A percentile compares a stretch with the other conserved stretches of the same genome.
These are phyloP conservation scores for Rubia tinctorum DNA, from an alignment of 305 asterid species.

Conservation along the genomic window DNA sequence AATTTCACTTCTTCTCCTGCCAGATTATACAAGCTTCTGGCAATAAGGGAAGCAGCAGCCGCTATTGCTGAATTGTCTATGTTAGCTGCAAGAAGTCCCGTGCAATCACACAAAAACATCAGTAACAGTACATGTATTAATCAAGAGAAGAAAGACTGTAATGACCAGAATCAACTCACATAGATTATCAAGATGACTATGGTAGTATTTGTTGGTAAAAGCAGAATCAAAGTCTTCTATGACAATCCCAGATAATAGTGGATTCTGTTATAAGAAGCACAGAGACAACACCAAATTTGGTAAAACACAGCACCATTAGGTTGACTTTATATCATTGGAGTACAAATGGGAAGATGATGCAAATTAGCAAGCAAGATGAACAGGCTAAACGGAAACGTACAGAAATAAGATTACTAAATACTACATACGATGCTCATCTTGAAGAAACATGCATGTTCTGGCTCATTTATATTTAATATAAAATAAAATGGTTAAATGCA, in stretches of 20 bases:
- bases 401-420: neutral
- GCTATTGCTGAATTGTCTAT: constrained; percentile 73
- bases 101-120: constrained; percentile 19
- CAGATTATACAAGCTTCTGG: constrained; percentile 78
- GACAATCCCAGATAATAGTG: constrained; percentile 75
- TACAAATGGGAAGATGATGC: neutral
- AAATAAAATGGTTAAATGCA: constrained; percentile 10
- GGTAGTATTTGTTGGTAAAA: constrained; percentile 84
- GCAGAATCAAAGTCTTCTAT: constrained; percentile 89
- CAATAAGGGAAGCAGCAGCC: constrained; percentile 90
- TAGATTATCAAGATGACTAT: constrained; percentile 90
- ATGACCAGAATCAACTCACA: constrained; percentile 48
- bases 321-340: neutral
- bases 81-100: constrained; percentile 56
- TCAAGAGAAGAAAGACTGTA: constrained; percentile 6
- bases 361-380: neutral
- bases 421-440: neutral
- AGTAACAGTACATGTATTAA: neutral
- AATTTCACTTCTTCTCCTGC: constrained; percentile 53
- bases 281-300: constrained; percentile 8
- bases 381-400: neutral
- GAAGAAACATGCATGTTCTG: neutral
- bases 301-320: neutral
- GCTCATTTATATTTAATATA: neutral
- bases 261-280: constrained; percentile 53